Conservation (phyloP, 495 filamentous ascomycete genomes). For the Daldinia concentrica region DNA sequence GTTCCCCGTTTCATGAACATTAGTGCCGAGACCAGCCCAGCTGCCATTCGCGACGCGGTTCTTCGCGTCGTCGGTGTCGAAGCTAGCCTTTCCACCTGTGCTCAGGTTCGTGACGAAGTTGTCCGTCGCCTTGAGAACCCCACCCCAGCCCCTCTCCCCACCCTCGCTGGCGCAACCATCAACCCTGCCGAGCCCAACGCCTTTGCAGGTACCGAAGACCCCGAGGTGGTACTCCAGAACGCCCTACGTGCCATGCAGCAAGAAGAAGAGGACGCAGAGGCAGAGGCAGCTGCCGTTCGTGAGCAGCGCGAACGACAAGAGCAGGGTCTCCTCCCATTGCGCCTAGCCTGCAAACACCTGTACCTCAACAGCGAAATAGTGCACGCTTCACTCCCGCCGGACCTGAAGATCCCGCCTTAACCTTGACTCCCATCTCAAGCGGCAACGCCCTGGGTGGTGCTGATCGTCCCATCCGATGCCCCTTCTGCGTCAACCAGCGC, state of each 20-base stretch:
- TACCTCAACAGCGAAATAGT: conserved; percentile 26
- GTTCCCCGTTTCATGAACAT: conserved; percentile 60
- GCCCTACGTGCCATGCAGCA: conserved; percentile 58
- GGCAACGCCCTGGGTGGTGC: conserved; percentile 52
- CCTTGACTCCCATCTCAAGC: conserved; percentile 60
- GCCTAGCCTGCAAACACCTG: conserved; percentile 40
- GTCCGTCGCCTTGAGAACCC: conserved; percentile 55
- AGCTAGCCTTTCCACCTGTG: conserved; percentile 56
- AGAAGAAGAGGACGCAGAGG: conserved; percentile 60
- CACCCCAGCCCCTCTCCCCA: conserved; percentile 33
- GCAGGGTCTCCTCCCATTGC: conserved; percentile 51
- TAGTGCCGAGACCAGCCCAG: conserved; percentile 55
- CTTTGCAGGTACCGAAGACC: conserved; percentile 53
- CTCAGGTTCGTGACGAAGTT: conserved; percentile 60
- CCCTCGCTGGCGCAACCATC: conserved; percentile 38
- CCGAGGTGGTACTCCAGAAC: conserved; percentile 60
- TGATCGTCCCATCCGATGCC: conserved; percentile 62
- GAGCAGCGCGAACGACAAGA: conserved; percentile 58
- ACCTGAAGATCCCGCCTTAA: conserved; percentile 50
- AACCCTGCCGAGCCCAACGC: conserved; percentile 39
- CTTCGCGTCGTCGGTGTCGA: conserved; percentile 59
- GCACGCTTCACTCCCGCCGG: conserved; percentile 40
- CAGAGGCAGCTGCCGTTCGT: conserved; percentile 53
- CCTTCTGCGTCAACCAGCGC: conserved; percentile 65
- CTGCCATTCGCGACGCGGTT: conserved; percentile 57